A percentile compares a stretch with the other conserved stretches of the same genome.
These are phyloP conservation scores for Fusarium protoensiforme DNA, from an alignment of 2,329 filamentous ascomycete species.

Conservation along the genomic window DNA sequence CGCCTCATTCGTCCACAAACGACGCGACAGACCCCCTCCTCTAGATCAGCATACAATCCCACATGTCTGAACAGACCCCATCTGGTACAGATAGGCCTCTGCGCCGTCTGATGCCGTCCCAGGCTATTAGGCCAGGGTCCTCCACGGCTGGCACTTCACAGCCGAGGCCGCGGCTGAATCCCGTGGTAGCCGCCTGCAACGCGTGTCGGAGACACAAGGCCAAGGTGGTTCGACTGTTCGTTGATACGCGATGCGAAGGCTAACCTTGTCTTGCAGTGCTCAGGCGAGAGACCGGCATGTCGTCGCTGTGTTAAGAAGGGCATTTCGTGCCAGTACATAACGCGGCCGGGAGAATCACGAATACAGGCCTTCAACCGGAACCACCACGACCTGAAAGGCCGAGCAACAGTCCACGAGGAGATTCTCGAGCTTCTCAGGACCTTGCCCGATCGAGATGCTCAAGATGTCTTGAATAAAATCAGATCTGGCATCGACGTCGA, in stretches of 20 bases:
- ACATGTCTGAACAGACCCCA: background rate
- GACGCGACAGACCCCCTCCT: background rate
- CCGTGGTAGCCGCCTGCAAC: slow-evolving; percentile 30
- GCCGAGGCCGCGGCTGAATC: slow-evolving; percentile 1
- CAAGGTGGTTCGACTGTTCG: slow-evolving; percentile 24
- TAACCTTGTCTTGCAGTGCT: slow-evolving; percentile 27
- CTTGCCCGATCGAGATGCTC: slow-evolving; percentile 45
- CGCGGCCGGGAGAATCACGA: slow-evolving; percentile 33
- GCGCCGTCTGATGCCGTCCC: slow-evolving; percentile 7
- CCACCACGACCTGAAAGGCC: background rate
- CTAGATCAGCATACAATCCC: background rate
- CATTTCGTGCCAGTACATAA: slow-evolving; percentile 30
- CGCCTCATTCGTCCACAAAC: background rate
- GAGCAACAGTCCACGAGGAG: slow-evolving; percentile 21
- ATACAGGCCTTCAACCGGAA: slow-evolving; percentile 21
- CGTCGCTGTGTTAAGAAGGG: slow-evolving; percentile 28
- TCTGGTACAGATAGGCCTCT: background rate
- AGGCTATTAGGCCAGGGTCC: accelerated
- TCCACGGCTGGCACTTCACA: accelerated
- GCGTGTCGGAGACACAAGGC: slow-evolving; percentile 30
- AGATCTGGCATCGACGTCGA: slow-evolving; percentile 47
- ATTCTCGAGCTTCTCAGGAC: slow-evolving; percentile 26
- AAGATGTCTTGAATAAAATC: slow-evolving; percentile 48
- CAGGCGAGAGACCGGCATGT: slow-evolving; percentile 40
- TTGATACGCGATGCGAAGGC: background rate